phyloP scores from a whole-genome alignment of 768 basidiomycete species.

The Xerocomellus intermedius region DNA sequence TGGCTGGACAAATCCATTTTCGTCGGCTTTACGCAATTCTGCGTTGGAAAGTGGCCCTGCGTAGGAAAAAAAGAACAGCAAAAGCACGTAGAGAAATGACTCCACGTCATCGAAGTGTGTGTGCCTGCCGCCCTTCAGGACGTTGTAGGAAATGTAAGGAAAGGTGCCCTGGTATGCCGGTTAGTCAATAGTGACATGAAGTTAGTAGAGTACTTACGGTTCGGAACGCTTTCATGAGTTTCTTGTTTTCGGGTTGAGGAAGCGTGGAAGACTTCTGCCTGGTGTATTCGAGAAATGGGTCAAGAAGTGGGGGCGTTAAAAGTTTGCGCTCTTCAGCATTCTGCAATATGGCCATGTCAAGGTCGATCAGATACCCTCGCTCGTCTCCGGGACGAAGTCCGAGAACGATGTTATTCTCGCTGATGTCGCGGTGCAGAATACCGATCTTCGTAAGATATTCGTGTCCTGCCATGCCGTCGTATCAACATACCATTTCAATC shows the following conservation, averaged over 20 bases:
- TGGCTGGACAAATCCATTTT: not conserved
- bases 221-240: not conserved
- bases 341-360: no score
- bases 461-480: not conserved
- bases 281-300: not conserved
- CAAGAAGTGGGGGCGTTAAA: no score
- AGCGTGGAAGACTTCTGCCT: not conserved
- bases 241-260: not conserved
- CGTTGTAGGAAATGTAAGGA: not conserved
- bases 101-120: constrained; percentile 1
- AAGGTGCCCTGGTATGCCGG: not conserved
- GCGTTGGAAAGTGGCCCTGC: not conserved
- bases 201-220: not conserved
- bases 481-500: not conserved
- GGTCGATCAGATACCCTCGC: constrained; percentile 6
- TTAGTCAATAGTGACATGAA: not conserved
- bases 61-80: not conserved
- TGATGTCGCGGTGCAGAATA: constrained; percentile 34
- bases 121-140: not conserved
- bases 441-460: constrained; percentile 10
- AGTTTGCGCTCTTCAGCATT: no score
- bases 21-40: not conserved
- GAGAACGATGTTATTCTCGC: constrained; percentile 36
- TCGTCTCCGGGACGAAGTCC: constrained; percentile 2
- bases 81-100: constrained; percentile 1